These are phyloP conservation scores for Juglanconis oblonga DNA, from an alignment of 2,329 filamentous ascomycete genomes.

Conservation along the genomic window DNA sequence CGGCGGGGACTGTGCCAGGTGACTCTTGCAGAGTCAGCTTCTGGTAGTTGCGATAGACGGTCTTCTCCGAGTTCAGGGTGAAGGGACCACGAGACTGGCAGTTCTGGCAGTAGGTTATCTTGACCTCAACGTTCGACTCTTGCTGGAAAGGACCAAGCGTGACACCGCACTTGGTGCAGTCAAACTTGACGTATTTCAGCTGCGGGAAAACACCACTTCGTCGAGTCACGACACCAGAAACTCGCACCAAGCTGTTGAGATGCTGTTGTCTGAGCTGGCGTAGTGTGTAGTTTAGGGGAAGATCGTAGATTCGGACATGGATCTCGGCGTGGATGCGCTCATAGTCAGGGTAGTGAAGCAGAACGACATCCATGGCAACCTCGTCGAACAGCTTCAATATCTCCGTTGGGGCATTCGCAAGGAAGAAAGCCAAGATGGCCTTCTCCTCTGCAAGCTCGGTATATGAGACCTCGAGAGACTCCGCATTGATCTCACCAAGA, in stretches of 20 bases:
- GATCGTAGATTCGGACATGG: slow-evolving; percentile 91
- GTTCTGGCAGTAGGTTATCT: slow-evolving; percentile 92
- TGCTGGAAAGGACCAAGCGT: slow-evolving; percentile 96
- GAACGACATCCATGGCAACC: slow-evolving; percentile 92
- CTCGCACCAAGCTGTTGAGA: slow-evolving; percentile 90
- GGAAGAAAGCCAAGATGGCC: slow-evolving; percentile 90
- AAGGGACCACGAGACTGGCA: slow-evolving; percentile 96
- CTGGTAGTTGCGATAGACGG: slow-evolving; percentile 97
- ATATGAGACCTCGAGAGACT: slow-evolving; percentile 94
- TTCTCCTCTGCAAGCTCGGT: slow-evolving; percentile 87
- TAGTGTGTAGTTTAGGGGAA: slow-evolving; percentile 92
- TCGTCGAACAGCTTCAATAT: slow-evolving; percentile 95
- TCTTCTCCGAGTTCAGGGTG: slow-evolving; percentile 94
- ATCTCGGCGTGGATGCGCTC: slow-evolving; percentile 97
- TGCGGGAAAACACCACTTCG: slow-evolving; percentile 95
- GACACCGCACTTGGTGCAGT: slow-evolving; percentile 88
- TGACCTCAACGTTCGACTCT: slow-evolving; percentile 94
- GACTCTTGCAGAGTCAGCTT: slow-evolving; percentile 97
- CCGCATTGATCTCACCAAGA: slow-evolving; percentile 94
- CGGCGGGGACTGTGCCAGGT: slow-evolving; percentile 92
- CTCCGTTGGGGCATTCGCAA: slow-evolving; percentile 93
- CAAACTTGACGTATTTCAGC: slow-evolving; percentile 97
- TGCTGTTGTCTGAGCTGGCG: slow-evolving; percentile 93
- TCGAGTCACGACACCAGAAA: slow-evolving; percentile 92
- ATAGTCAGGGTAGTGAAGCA: slow-evolving; percentile 96